phyloP scores from a whole-genome alignment of 768 basidiomycete genomes.

The Megacollybia marginata region DNA sequence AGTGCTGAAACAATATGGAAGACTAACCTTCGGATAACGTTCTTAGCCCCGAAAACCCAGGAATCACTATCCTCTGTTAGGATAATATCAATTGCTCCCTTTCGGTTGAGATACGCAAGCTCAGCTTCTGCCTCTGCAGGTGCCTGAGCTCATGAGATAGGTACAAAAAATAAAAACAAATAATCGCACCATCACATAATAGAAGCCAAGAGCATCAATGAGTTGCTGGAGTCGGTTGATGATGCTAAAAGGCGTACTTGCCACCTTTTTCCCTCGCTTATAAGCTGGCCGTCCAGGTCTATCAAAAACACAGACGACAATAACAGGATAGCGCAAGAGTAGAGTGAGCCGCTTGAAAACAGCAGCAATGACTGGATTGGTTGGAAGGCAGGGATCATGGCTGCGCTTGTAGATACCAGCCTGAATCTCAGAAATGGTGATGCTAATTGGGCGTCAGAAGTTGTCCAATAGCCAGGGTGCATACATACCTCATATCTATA shows the following conservation, averaged over 20 bases:
- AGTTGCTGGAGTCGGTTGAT: neutral
- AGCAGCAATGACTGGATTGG: conserved; percentile 23
- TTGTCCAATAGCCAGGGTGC: no score
- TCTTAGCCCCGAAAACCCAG: neutral
- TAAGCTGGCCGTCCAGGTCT: conserved; percentile 29
- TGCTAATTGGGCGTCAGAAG: no score
- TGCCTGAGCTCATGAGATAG: neutral
- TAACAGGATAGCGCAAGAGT: no score
- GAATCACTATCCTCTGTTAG: neutral
- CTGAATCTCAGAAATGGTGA: neutral
- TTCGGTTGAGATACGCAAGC: neutral
- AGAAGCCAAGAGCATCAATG: neutral
- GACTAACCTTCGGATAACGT: neutral
- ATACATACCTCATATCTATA: neutral
- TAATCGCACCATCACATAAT: neutral
- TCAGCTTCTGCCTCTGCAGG: neutral
- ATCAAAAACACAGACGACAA: conserved; percentile 39
- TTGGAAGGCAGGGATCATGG: no score
- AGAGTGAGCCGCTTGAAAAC: conserved; percentile 33
- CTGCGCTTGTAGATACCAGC: neutral
- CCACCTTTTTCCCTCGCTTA: conserved; percentile 27
- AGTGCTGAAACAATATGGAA: no score
- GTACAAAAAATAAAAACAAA: neutral
- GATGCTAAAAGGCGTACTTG: neutral
- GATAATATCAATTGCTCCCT: neutral